Evolutionary conservation across 1,139 yeast genomes (phyloP).

Genomic region (Eremothecium sinecaudum): DNA sequence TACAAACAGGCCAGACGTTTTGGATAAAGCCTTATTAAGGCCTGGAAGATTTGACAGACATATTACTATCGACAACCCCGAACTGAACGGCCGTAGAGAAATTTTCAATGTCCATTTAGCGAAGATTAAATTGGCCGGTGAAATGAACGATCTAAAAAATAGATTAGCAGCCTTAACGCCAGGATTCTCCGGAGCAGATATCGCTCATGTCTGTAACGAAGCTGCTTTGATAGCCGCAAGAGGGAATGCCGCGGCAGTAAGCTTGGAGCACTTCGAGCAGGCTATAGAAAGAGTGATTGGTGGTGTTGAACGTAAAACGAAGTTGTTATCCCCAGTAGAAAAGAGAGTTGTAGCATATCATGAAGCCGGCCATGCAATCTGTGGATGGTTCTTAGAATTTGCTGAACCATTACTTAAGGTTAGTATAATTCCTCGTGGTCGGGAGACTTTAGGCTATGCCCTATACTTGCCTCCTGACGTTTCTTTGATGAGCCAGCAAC

Average conservation of each 20-base stretch:
- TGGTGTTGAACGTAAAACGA: constrained; percentile 66
- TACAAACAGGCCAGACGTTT: constrained; percentile 71
- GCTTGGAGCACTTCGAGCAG: constrained; percentile 57
- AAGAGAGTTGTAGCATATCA: constrained; percentile 72
- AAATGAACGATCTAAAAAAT: constrained; percentile 56
- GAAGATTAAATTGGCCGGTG: constrained; percentile 46
- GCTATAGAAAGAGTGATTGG: constrained; percentile 79
- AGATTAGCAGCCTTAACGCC: constrained; percentile 72
- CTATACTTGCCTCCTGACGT: constrained; percentile 75
- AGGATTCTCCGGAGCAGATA: constrained; percentile 80
- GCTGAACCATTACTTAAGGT: constrained; percentile 75
- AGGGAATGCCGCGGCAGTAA: constrained; percentile 47
- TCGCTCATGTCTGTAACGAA: constrained; percentile 75
- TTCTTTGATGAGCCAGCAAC: constrained; percentile 55
- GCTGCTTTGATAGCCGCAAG: constrained; percentile 79
- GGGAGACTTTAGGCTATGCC: constrained; percentile 77
- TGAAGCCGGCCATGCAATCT: constrained; percentile 77
- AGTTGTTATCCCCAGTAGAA: constrained; percentile 59
- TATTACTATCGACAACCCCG: constrained; percentile 64
- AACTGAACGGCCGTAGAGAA: constrained; percentile 66
- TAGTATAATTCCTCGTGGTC: constrained; percentile 76
- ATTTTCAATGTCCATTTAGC: constrained; percentile 62
- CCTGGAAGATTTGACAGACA: constrained; percentile 84
- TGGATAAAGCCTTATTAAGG: constrained; percentile 68
- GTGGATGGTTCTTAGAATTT: constrained; percentile 65